These are phyloP conservation scores for Choricystis sp. DNA, from an alignment of 139 green algal genomes.

Conservation along the genomic window DNA sequence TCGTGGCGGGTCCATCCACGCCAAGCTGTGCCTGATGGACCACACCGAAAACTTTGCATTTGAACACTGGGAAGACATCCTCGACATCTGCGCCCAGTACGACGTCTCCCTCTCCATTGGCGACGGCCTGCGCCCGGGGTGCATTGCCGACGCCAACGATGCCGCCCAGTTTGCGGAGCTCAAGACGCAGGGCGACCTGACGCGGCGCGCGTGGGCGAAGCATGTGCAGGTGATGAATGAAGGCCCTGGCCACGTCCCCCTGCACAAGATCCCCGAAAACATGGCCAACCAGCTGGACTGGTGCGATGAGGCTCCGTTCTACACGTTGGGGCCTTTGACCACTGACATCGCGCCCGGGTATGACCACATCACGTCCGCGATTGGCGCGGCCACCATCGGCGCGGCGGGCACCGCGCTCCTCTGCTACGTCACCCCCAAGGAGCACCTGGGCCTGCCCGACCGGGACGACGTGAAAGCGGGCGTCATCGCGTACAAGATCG, in stretches of 20 bases:
- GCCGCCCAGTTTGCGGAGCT: constrained; percentile 92
- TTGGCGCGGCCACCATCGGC: constrained; percentile 88
- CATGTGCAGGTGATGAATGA: constrained; percentile 98
- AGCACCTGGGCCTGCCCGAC: constrained; percentile 90
- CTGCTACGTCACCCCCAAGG: constrained; percentile 97
- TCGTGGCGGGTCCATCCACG: constrained; percentile 86
- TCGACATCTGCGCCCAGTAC: constrained; percentile 86
- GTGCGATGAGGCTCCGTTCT: constrained; percentile 91
- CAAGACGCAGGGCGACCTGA: constrained; percentile 86
- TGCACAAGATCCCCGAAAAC: constrained; percentile 96
- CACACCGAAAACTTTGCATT: constrained; percentile 97
- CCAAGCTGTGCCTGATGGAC: constrained; percentile 79
- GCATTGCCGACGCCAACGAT: constrained; percentile 89
- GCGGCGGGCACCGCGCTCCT: constrained; percentile 75
- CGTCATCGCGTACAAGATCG: constrained; percentile 97
- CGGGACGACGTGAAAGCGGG: constrained; percentile 75
- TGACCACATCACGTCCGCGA: constrained; percentile 94
- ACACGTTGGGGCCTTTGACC: constrained; percentile 88
- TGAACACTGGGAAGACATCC: constrained; percentile 94
- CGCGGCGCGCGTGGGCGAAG: constrained; percentile 74
- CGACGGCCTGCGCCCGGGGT: constrained; percentile 76
- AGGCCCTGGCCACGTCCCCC: constrained; percentile 81
- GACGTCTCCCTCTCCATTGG: constrained; percentile 83
- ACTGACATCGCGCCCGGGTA: constrained; percentile 93
- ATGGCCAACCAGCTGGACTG: constrained; percentile 68